phyloP scores from a whole-genome alignment of 176 grass and related monocot genomes.

The Eragrostis curvula region DNA sequence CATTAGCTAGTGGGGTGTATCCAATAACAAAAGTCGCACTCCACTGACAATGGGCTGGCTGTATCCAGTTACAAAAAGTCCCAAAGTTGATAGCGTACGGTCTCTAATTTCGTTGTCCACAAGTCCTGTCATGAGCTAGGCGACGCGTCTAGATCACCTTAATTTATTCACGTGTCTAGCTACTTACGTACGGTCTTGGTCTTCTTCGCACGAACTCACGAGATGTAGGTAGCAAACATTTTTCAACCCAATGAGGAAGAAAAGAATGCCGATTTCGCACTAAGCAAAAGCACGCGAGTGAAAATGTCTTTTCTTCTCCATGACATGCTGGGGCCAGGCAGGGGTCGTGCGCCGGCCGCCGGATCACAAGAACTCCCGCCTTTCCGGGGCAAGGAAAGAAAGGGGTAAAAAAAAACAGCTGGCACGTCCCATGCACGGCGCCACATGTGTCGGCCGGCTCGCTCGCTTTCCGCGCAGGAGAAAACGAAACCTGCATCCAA shows the following conservation, averaged over 20 bases:
- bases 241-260: background rate
- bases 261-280: background rate
- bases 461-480: slow-evolving; percentile 32
- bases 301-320: background rate
- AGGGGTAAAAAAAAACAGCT: slow-evolving; percentile 36
- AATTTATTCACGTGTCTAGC: slow-evolving; percentile 27
- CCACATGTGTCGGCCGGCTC: slow-evolving; percentile 46
- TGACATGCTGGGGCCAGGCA: background rate
- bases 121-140: background rate
- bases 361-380: slow-evolving; percentile 34
- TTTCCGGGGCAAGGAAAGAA: slow-evolving; percentile 13
- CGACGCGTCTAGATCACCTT: slow-evolving; percentile 17
- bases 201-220: background rate
- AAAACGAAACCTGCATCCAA: slow-evolving; percentile 39
- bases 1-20: background rate
- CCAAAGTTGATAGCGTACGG: background rate
- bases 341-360: too few species aligned
- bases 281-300: background rate
- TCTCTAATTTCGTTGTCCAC: background rate
- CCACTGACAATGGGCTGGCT: too few species aligned
- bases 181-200: background rate
- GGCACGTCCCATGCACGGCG: slow-evolving; percentile 32
- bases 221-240: background rate
- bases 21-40: background rate
- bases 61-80: background rate